A percentile compares a stretch with the other conserved stretches of the same genome.
These are phyloP conservation scores for Talaromyces islandicus DNA, from an alignment of 2,329 filamentous ascomycete genomes.

Conservation along the genomic window DNA sequence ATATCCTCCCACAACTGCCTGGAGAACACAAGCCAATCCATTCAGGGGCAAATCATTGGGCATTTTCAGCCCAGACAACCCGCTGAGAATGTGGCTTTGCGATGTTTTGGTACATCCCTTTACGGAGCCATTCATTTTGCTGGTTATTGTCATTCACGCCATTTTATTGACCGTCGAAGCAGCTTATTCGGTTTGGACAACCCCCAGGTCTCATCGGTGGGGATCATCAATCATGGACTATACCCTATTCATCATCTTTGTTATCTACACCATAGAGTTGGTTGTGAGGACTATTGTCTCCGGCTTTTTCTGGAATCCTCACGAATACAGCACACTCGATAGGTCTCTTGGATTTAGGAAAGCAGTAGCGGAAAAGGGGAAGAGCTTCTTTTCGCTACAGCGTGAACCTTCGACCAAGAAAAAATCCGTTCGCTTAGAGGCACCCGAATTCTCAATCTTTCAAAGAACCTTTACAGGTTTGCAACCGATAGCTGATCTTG, in stretches of 20 bases:
- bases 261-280: conserved; percentile 84
- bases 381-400: conserved; percentile 74
- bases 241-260: conserved; percentile 74
- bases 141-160: conserved; percentile 83
- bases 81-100: conserved; percentile 67
- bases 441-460: conserved; percentile 53
- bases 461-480: conserved; percentile 64
- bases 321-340: conserved; percentile 87
- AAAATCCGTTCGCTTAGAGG: conserved; percentile 36
- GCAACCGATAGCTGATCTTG: conserved; percentile 56
- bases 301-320: conserved; percentile 82
- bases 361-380: conserved; percentile 69
- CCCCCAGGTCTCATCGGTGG: conserved; percentile 58
- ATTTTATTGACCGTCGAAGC: conserved; percentile 83
- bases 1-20: conserved; percentile 33
- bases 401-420: conserved; percentile 61
- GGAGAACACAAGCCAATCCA: conserved; percentile 58
- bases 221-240: conserved; percentile 64
- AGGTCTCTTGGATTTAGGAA: conserved; percentile 67
- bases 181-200: conserved; percentile 60
- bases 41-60: conserved; percentile 80
- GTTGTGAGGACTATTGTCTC: conserved; percentile 83
- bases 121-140: conserved; percentile 77
- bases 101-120: conserved; percentile 79
- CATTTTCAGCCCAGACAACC: conserved; percentile 73